Evolutionary conservation across 202 grass and related monocot species (phyloP).

Genomic region (Setaria viridis): DNA sequence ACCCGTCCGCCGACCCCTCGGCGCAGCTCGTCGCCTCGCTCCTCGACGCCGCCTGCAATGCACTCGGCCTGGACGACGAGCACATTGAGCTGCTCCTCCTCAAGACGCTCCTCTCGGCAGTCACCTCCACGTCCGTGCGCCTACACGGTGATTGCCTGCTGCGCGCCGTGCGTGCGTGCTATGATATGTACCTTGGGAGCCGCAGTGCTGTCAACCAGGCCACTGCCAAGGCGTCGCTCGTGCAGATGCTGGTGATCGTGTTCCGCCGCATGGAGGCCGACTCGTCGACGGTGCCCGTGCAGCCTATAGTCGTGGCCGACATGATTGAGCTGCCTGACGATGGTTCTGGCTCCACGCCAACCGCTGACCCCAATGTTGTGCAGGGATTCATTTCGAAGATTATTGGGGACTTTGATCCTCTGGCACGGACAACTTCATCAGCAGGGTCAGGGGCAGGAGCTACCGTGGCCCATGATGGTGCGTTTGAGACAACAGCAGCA

Average conservation of each 20-base stretch:
- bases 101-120: slow-evolving; percentile 94
- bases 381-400: slow-evolving; percentile 98
- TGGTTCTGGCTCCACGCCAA: slow-evolving; percentile 41
- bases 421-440: slow-evolving; percentile 56
- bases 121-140: slow-evolving; percentile 88
- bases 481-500: slow-evolving; percentile 82
- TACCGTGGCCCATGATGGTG: slow-evolving; percentile 72
- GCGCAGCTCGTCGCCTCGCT: slow-evolving; percentile 79
- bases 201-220: slow-evolving; percentile 87
- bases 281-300: slow-evolving; percentile 86
- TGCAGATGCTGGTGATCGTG: slow-evolving; percentile 98
- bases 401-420: slow-evolving; percentile 84
- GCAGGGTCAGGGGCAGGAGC: slow-evolving; percentile 48
- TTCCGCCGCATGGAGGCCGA: slow-evolving; percentile 98
- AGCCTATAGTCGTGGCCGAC: slow-evolving; percentile 91
- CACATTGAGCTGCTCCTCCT: slow-evolving; percentile 86
- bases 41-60: slow-evolving; percentile 81
- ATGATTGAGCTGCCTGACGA: slow-evolving; percentile 76
- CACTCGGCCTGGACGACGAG: slow-evolving; percentile 68
- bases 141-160: slow-evolving; percentile 92
- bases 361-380: slow-evolving; percentile 75
- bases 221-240: slow-evolving; percentile 97
- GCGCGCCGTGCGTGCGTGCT: slow-evolving; percentile 85
- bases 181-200: slow-evolving; percentile 89
- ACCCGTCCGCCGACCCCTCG: slow-evolving; percentile 72